Base-by-base conservation (phyloP, 2,329 filamentous ascomycete species). In the Exophiala sp. region DNA sequence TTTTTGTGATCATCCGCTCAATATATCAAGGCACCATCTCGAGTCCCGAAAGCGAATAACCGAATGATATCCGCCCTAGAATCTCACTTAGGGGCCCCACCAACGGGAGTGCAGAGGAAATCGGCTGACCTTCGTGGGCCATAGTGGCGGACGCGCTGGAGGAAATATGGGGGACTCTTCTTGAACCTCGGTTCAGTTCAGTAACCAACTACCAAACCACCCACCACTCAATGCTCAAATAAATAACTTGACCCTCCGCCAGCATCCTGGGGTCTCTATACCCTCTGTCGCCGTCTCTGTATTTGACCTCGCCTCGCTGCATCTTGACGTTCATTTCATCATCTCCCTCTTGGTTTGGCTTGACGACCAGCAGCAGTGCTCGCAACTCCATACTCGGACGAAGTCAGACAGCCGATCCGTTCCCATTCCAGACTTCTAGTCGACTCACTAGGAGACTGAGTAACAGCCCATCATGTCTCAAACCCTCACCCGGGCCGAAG, bases 401-500 rank as follows among this genome's bases (percentile, higher is more conserved):
- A n/a, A n/a, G n/a, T n/a, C n/a, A n/a, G n/a, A n/a, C n/a, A n/a
- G n/a, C n/a, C n/a, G n/a, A n/a, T n/a, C n/a, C n/a, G n/a, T n/a
- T n/a, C n/a, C 24, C 24, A 29, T 29, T 3, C 24, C 24, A 18
- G 16, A 29, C 24, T 3, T 8, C 3, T 29, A 29, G 5, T 2
- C 24, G 24, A 20, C 5, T 12, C 29, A 35, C 16, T 21, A 12
- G 9, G 49, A 18, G 6, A 55, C 54, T 55, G 49, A 52, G 3
- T 48, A 56, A 41, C 58, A 61, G 42, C 39, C 11, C 50, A 58
- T 44, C 5, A 54, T 56, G n/a, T 43, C 35, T 20, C 36, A 47
- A 20, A 56, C 18, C 8, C 47, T 61, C 24, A 62, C 58, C 20
- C 58, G 62, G 1, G 60, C 65, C 14, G 68, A 72, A 18, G 63